A percentile compares a stretch with the other conserved stretches of the same genome.
These are phyloP conservation scores for Trichothecium roseum DNA, from an alignment of 2,329 filamentous ascomycete species.

Conservation along the genomic window DNA sequence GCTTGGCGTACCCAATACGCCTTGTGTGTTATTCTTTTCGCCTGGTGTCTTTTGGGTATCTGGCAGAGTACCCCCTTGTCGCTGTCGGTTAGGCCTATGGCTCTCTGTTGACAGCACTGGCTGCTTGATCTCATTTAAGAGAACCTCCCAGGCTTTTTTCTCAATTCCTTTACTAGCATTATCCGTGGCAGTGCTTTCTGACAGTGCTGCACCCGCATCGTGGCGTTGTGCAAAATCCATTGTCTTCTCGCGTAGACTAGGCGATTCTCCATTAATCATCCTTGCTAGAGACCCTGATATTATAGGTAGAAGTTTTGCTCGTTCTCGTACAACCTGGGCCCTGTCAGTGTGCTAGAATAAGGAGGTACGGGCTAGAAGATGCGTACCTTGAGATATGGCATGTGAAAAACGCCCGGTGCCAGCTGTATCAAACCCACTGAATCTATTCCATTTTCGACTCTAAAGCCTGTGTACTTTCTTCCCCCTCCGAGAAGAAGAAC, in stretches of 20 bases:
- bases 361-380: neutral
- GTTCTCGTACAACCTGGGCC: slow-evolving; percentile 14
- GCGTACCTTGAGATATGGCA: slow-evolving; percentile 22
- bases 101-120: neutral
- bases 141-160: slow-evolving; percentile 1
- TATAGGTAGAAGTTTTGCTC: slow-evolving; percentile 14
- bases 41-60: too few relatives aligned
- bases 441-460: slow-evolving; percentile 7
- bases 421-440: slow-evolving; percentile 15
- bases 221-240: slow-evolving; percentile 1
- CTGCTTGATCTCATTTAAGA: neutral
- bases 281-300: slow-evolving; percentile 20
- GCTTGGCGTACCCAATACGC: neutral
- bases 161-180: slow-evolving; percentile 3
- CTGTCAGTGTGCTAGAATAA: neutral
- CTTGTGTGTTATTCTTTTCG: too few relatives aligned
- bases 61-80: too few relatives aligned
- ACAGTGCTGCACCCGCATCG: too few relatives aligned
- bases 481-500: slow-evolving; percentile 14
- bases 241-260: slow-evolving; percentile 18
- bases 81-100: too few relatives aligned
- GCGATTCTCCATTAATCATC: slow-evolving; percentile 23
- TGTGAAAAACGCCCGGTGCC: slow-evolving; percentile 24
- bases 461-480: slow-evolving; percentile 12
- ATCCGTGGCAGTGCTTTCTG: neutral